These are phyloP conservation scores for Begonia loranthoides DNA, from an alignment of 306 rosid genomes.

Conservation along the genomic window DNA sequence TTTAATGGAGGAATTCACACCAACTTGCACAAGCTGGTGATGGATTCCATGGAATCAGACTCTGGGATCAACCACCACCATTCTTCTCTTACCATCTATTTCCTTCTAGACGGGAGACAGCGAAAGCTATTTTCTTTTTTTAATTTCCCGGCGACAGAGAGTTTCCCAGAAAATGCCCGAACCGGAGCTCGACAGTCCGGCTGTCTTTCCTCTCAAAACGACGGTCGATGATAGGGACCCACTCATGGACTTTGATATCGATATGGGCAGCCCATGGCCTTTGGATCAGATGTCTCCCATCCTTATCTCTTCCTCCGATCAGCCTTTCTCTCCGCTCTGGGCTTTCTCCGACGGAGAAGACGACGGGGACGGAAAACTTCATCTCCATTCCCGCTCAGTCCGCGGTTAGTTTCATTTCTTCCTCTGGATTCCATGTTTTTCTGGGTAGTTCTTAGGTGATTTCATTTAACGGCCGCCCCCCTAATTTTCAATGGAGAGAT, in stretches of 20 bases:
- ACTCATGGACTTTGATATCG: conserved; percentile 74
- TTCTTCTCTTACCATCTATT: not conserved
- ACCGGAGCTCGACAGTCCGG: conserved; percentile 32
- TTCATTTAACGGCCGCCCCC: no score
- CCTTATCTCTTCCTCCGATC: conserved; percentile 35
- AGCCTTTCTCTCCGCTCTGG: conserved; percentile 62
- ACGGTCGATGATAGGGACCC: conserved; percentile 7
- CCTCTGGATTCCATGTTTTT: not conserved
- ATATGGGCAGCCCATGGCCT: conserved; percentile 56
- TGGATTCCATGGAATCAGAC: conserved; percentile 17
- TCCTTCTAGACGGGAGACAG: not conserved
- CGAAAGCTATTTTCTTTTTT: no score
- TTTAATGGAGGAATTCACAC: not conserved
- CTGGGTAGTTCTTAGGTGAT: conserved; percentile 1
- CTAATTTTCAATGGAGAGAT: no score
- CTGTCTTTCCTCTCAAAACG: conserved; percentile 24
- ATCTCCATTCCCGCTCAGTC: conserved; percentile 19
- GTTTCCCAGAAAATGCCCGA: conserved; percentile 30
- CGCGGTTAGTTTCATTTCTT: conserved; percentile 5
- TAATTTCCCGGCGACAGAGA: not conserved
- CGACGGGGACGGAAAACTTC: conserved; percentile 10
- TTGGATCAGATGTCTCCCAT: conserved; percentile 60
- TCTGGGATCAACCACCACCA: conserved; percentile 12
- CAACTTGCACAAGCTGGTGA: conserved; percentile 10
- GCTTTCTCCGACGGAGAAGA: conserved; percentile 35